Evolutionary conservation across 2,329 filamentous ascomycete species (phyloP), one percentile per base, ranked within the genome.

Genomic region (Nemania bipapillata): DNA sequence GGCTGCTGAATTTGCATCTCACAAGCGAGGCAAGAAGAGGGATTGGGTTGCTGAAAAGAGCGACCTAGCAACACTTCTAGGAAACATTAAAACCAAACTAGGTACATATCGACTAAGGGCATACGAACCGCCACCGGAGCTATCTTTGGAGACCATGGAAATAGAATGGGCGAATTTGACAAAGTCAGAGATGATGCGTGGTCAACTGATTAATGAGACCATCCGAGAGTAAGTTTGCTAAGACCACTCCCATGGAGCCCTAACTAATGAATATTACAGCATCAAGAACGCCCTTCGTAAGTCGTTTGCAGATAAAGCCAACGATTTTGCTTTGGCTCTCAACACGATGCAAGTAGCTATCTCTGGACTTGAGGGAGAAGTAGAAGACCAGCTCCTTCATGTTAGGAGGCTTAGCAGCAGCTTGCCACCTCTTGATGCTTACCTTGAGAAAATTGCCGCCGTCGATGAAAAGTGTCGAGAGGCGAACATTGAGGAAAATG

Each of bases 81-180:
- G 96, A 40, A 99, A 99, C 81, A 98, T 99, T 86, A 98, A 97
- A 85, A 99, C 96, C 0, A 99, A 99, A 81, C 86, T 99, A 75
- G 94, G 93, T 75, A 99, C 96, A 47, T 99, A 99, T 80, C 90
- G 94, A 57, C 83, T 99, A 64, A 89, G 93, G 70, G 91, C 95
- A 6, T 99, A 99, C 77, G 92, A 97, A 55, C 96, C 96, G 40
- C 96, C 96, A 2, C 85, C 87, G 62, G 92, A 97, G 74, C 82
- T 99, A 71, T 91, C 91, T 60, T 82, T 97, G 57, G 94, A 96
- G 69, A 89, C 90, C 20, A 86, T 97, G 73, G 96, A 99, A 74
- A 83, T 85, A 65, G 92, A 94, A 72, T 99, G 96, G 96, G 85
- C 88, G 50, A 87, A 83, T 9, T 80, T 99, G 74, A 91, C 96